Base-by-base conservation (phyloP, 139 green algal genomes). In the Ulvella scutata region DNA sequence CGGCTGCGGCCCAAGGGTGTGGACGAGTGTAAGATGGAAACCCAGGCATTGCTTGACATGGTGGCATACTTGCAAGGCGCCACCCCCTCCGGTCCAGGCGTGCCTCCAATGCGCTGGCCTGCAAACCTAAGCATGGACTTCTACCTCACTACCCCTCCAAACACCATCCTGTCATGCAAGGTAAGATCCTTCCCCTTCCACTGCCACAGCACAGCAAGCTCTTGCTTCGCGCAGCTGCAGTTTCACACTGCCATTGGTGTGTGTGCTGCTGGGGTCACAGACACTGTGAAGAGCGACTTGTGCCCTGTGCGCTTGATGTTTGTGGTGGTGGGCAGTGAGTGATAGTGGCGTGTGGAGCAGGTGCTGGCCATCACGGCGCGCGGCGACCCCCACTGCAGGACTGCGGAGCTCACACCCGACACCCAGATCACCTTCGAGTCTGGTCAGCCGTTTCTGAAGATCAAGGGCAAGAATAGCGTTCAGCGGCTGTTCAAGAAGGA, bases 401-500 rank as follows among this genome's bases (percentile, higher is more conserved):
- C 20, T 29, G 73, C 31, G 38, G 29, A 43, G 75, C 31, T 62
- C 31, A 39, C 44, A 61, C 61, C 72, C 40, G 61, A n/a, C 40
- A 38, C 20, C 28, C 28, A 78, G 21, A 78, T 44, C 44, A 29
- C 33, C 43, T 36, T 29, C 44, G 31, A 73, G n/a, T 60, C 79
- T 3, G 13, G 17, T n/a, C 72, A 60, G 36, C 73, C 73, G 37
- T 78, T 77, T 7, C 79, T 97, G 62, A 94, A 93, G 74, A 85
- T 97, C 26, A 73, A 61, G 3, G 89, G 89, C n/a, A 91, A 96
- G 81, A 84, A 86, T 60, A 84, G 81, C 61, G 84, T 87, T 51
- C 77, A 86, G 21, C 89, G 96, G 83, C 86, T 99, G 51, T 98
- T 98, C 87, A 97, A 96, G 83, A 72, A 79, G 20, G 96, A 95